A percentile compares a stretch with the other conserved stretches of the same genome.
Evolutionary conservation across 495 filamentous ascomycete species (phyloP).

Genomic region (Barbatosphaeria neglecta): DNA sequence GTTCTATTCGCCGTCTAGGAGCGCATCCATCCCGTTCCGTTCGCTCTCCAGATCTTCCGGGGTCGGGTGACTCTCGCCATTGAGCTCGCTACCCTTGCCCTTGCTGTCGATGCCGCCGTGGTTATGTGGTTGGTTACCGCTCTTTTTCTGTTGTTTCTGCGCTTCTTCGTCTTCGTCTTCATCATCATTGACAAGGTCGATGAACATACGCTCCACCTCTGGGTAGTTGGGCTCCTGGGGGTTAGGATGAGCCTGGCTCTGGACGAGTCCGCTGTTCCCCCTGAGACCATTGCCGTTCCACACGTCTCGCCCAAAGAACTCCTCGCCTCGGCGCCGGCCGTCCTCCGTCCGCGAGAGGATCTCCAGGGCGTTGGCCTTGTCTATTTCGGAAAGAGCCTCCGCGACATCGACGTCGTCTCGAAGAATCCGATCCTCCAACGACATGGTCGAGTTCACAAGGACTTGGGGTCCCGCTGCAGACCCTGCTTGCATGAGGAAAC

Average conservation of each 20-base stretch:
- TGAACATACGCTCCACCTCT: constrained; percentile 40
- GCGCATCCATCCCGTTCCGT: constrained; percentile 20
- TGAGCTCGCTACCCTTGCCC: constrained; percentile 12
- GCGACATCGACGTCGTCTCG: constrained; percentile 20
- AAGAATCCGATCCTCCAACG: constrained; percentile 30
- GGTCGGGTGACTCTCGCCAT: constrained; percentile 14
- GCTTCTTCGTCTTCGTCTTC: constrained; percentile 28
- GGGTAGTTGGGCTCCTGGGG: constrained; percentile 27
- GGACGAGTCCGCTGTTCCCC: neutral
- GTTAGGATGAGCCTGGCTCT: neutral
- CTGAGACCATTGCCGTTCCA: constrained; percentile 11
- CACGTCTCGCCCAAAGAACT: constrained; percentile 24
- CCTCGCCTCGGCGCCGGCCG: constrained; percentile 26
- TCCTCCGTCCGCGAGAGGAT: constrained; percentile 25
- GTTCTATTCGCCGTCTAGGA: constrained; percentile 9
- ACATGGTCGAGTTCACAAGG: constrained; percentile 17
- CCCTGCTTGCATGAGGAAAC: constrained; percentile 24
- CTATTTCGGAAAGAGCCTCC: constrained; percentile 13
- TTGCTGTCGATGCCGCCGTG: constrained; percentile 6
- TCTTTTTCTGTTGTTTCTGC: neutral
- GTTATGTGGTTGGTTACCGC: neutral
- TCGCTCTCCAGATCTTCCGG: constrained; percentile 25
- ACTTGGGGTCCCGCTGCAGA: constrained; percentile 20
- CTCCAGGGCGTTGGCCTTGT: constrained; percentile 23
- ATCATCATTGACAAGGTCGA: constrained; percentile 38